Evolutionary conservation across 305 asterid species (phyloP).

Genomic region (Plantago lanceolata): DNA sequence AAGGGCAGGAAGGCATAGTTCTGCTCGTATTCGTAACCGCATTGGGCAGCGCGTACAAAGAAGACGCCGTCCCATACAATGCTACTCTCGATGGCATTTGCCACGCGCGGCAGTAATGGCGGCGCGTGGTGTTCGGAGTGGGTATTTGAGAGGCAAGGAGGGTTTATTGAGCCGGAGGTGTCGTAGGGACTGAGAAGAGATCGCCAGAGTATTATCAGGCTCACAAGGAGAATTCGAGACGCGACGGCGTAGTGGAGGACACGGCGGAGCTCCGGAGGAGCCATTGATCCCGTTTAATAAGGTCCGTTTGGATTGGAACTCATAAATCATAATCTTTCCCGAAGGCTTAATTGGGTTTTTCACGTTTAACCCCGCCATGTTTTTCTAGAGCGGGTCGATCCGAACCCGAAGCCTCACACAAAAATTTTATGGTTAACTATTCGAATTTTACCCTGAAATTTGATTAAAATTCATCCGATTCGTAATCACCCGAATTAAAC

Average conservation of each 20-base stretch:
- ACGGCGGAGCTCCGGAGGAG: slow-evolving; percentile 36
- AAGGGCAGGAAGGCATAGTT: slow-evolving; percentile 83
- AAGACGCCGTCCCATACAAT: slow-evolving; percentile 93
- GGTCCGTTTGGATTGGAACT: too few relatives aligned
- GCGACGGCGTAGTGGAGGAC: slow-evolving; percentile 33
- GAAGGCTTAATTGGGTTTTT: too few relatives aligned
- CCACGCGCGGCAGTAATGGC: slow-evolving; percentile 46
- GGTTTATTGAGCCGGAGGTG: slow-evolving; percentile 79
- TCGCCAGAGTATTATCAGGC: slow-evolving; percentile 61
- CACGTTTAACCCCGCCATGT: too few relatives aligned
- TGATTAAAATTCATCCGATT: too few relatives aligned
- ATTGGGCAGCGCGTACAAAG: slow-evolving; percentile 72
- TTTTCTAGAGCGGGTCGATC: too few relatives aligned
- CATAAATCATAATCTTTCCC: too few relatives aligned
- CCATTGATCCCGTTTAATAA: slow-evolving; percentile 17
- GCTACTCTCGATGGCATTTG: slow-evolving; percentile 61
- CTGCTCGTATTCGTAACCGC: slow-evolving; percentile 96
- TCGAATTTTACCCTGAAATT: too few relatives aligned
- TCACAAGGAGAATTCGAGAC: slow-evolving; percentile 49
- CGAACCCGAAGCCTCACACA: too few relatives aligned
- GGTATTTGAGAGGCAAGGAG: slow-evolving; percentile 53
- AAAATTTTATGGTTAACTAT: too few relatives aligned
- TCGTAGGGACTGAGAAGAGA: slow-evolving; percentile 73
- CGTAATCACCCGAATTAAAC: too few relatives aligned
- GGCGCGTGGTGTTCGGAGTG: slow-evolving; percentile 29